Base-by-base conservation (phyloP, 2,329 filamentous ascomycete genomes). In the Grosmannia penicillata region DNA sequence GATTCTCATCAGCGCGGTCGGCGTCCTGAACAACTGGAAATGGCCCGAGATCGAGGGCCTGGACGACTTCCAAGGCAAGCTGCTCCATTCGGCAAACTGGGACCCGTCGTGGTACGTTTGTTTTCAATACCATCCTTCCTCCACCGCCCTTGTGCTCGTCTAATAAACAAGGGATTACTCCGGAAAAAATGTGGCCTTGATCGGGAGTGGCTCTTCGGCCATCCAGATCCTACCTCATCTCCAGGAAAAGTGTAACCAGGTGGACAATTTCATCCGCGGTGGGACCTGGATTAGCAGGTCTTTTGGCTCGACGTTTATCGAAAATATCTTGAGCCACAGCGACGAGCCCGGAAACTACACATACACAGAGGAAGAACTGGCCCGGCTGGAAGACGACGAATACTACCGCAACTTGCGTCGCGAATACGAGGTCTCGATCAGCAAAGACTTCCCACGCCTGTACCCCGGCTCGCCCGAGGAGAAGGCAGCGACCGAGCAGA, bases 181-280 rank as follows among this genome's bases (percentile, higher is more conserved):
- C 11, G 60, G 57, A 37, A 73, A 72, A 48, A 60, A 56, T 1
- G 60, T 73, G 9, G 67, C 63, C 3, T 55, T 75, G 15, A 70
- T 75, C 37, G 70, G 70, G 5, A 72, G 68, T 37, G 68, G 68
- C 6, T 59, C 68, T n/a, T 68, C 65, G 1, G 68, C 65, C 1
- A 59, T 72, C 10, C 70, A 74, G 42, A 53, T 73, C 25, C 46
- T 70, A 6, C 62, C 68, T 3, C 57, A 61, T 25, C 62, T 72
- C 22, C 61, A 62, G 36, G 55, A 56, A 49, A 53, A 51, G 23
- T 55, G 36, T 17, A 51, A 54, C 26, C 52, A 60, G 35, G 41
- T 61, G 18, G 50, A 51, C 40, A 53, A 58, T 34, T 52, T 57
- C 28, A 47, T 63, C 18, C 53, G 60, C 18, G 56, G 55, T 13